Percentiles rank a stretch among this genome's conserved stretches.
phyloP scores from a whole-genome alignment of 2,329 filamentous ascomycete species.

The Tolypocladium paradoxum region DNA sequence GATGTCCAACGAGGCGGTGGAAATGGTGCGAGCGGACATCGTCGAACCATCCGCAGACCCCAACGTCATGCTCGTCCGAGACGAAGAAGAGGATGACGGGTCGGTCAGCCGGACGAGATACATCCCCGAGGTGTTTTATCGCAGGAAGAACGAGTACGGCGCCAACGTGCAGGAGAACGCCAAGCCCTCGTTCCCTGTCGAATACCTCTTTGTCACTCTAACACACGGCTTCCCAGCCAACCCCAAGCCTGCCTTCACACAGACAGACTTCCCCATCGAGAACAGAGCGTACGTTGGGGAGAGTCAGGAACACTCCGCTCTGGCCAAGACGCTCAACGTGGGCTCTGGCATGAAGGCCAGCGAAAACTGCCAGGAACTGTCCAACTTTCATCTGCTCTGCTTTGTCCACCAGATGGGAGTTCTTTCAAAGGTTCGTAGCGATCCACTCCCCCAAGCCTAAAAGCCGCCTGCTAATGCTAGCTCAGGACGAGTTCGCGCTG shows the following conservation, averaged over 20 bases:
- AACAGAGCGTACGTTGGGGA: conserved; percentile 83
- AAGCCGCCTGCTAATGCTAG: not conserved
- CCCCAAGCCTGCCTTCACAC: conserved; percentile 65
- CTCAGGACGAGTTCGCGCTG: conserved; percentile 80
- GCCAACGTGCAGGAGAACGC: conserved; percentile 95
- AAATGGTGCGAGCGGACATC: conserved; percentile 93
- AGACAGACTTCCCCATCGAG: conserved; percentile 73
- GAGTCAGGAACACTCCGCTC: conserved; percentile 63
- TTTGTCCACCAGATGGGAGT: conserved; percentile 75
- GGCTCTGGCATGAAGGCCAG: conserved; percentile 47
- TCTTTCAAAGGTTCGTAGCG: conserved; percentile 62
- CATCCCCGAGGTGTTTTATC: conserved; percentile 95
- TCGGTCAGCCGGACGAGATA: conserved; percentile 64
- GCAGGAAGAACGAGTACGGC: conserved; percentile 90
- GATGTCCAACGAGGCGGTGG: conserved; percentile 86
- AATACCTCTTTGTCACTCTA: conserved; percentile 90
- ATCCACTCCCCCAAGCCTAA: conserved; percentile 1
- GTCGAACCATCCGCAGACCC: conserved; percentile 92
- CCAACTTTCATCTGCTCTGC: conserved; percentile 89
- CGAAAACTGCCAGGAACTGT: conserved; percentile 57
- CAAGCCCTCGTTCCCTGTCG: conserved; percentile 90
- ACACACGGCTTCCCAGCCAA: conserved; percentile 90
- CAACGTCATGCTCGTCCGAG: conserved; percentile 84
- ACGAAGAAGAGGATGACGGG: conserved; percentile 75
- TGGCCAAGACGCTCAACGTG: conserved; percentile 58